These are phyloP conservation scores for Ogataea kodamae DNA, from an alignment of 805 yeast genomes.

Conservation along the genomic window DNA sequence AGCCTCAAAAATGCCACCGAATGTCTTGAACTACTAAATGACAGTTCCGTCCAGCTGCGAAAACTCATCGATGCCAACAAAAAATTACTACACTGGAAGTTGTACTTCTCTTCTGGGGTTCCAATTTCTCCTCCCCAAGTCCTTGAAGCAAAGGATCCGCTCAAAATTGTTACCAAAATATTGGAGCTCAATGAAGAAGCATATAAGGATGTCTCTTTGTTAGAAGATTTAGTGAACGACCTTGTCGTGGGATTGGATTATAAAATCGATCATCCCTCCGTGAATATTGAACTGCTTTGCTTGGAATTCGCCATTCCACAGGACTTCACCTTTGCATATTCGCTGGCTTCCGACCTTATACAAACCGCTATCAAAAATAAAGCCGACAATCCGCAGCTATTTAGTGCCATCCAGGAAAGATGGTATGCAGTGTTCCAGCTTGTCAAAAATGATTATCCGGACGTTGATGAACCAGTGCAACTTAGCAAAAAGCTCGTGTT, in stretches of 20 bases:
- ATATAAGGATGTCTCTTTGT: slow-evolving; percentile 41
- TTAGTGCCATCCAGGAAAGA: slow-evolving; percentile 27
- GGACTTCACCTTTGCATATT: slow-evolving; percentile 59
- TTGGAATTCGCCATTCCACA: slow-evolving; percentile 64
- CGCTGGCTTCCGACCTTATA: slow-evolving; percentile 38
- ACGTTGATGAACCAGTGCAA: slow-evolving; percentile 10
- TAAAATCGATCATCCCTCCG: slow-evolving; percentile 16
- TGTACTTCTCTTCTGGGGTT: slow-evolving; percentile 29
- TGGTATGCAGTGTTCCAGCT: slow-evolving; percentile 80
- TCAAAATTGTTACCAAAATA: slow-evolving; percentile 25
- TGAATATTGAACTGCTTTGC: slow-evolving; percentile 39
- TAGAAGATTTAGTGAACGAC: slow-evolving; percentile 40
- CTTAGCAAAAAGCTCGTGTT: slow-evolving; percentile 46
- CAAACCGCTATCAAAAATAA: slow-evolving; percentile 21
- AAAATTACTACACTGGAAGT: slow-evolving; percentile 27
- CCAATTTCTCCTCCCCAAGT: slow-evolving; percentile 31
- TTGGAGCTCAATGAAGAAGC: slow-evolving; percentile 54
- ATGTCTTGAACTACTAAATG: slow-evolving; percentile 17
- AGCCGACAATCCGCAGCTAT: slow-evolving; percentile 11
- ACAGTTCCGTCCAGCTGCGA: slow-evolving; percentile 6
- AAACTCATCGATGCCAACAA: slow-evolving; percentile 23
- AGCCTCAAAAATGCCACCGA: slow-evolving; percentile 23
- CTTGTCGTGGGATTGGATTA: slow-evolving; percentile 38
- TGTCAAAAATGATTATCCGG: slow-evolving; percentile 44
- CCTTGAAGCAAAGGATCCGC: slow-evolving; percentile 24